These are phyloP conservation scores for Flaveria brownii DNA, from an alignment of 129 eudicot species.

Conservation along the genomic window DNA sequence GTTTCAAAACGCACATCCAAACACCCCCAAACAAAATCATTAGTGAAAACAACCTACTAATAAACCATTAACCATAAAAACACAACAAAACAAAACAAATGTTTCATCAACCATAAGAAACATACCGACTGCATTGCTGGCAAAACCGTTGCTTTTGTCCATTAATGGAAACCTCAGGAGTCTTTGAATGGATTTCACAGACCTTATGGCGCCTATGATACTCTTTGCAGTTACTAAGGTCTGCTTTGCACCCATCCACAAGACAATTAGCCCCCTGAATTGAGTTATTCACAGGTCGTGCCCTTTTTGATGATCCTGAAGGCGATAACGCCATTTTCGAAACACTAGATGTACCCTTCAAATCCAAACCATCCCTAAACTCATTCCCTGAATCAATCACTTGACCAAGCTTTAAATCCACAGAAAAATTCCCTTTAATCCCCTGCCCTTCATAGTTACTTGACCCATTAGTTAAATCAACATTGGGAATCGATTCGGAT, in stretches of 20 bases:
- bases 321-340: slow-evolving; percentile 49
- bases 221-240: slow-evolving; percentile 61
- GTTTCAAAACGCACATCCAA: slow-evolving; percentile 14
- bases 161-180: slow-evolving; percentile 59
- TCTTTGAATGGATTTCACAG: slow-evolving; percentile 65
- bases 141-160: slow-evolving; percentile 69
- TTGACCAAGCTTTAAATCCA: slow-evolving; percentile 67
- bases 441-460: slow-evolving; percentile 40
- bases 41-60: background rate
- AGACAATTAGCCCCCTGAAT: slow-evolving; percentile 42
- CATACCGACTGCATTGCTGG: slow-evolving; percentile 75
- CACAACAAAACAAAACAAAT: background rate
- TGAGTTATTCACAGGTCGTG: slow-evolving; percentile 36
- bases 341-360: slow-evolving; percentile 11
- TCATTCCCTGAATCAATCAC: slow-evolving; percentile 42
- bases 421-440: slow-evolving; percentile 46
- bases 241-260: slow-evolving; percentile 67
- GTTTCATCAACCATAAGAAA: background rate
- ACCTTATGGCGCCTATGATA: slow-evolving; percentile 73
- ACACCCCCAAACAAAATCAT: background rate
- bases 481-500: slow-evolving; percentile 48
- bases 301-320: slow-evolving; percentile 57
- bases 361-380: slow-evolving; percentile 26
- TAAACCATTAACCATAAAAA: background rate
- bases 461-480: slow-evolving; percentile 45